Base-by-base conservation (phyloP, 2,329 filamentous ascomycete species). In the Leptographium radiaticola region DNA sequence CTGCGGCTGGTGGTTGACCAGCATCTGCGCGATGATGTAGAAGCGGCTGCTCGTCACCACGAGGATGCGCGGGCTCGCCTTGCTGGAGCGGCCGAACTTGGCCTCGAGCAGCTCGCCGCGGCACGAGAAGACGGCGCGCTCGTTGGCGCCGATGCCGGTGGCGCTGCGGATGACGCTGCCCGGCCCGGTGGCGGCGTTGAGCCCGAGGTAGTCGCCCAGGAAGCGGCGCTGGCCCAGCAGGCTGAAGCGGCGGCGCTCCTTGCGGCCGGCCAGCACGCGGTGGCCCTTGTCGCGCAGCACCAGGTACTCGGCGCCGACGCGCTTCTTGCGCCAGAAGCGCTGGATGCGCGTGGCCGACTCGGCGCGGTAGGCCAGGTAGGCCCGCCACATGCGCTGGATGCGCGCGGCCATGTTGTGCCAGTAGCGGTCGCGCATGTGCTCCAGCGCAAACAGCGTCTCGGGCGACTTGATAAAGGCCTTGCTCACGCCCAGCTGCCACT, bases 401-500 rank as follows among this genome's bases (percentile, higher is more conserved):
- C 93, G 83, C 56, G 91, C 95, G 4, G 93, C 93, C 93, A 98
- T 97, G 71, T 97, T 98, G 70, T 97, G 91, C 91, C 91, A 97
- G 70, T 97, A 98, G 54, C 88, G 79, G 66, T 98, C 93, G 65
- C 93, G 82, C 91, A 98, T 97, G 55, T 94, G 90, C 69, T 98
- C 93, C 12, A 98, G 75, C 2, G 93, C 93, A 65, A 98, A 98
- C 2, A 98, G 73, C 0, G 93, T 98, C 69, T 98, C 93, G 0
- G 93, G 93, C 0, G 93, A 90, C 70, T 98, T 97, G 73, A 98
- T 95, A 64, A 98, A 98, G 5, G 89, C 91, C 70, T 97, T 98
- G 1, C 87, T 91, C 6, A 93, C 87, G 71, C 93, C 93, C 77
- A 98, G 87, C 69, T 98, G 93, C 76, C 89, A 97, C 66, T 98